Evolutionary conservation across 2,329 filamentous ascomycete genomes (phyloP).

Genomic region (Neofusicoccum sp.): DNA sequence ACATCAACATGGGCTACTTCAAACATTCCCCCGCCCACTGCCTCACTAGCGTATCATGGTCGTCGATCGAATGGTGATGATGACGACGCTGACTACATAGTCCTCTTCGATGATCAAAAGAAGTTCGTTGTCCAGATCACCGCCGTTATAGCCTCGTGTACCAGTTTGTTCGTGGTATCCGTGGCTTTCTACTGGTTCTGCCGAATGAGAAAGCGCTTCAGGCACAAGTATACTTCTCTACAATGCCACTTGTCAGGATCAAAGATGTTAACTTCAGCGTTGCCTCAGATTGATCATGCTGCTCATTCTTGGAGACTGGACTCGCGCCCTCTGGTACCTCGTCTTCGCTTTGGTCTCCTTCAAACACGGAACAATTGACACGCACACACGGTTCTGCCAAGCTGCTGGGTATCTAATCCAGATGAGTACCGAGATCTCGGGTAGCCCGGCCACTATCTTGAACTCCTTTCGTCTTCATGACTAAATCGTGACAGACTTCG

Average conservation of each 20-base stretch:
- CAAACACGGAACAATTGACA: constrained; percentile 49
- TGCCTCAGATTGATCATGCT: constrained; percentile 66
- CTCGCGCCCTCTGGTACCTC: constrained; percentile 68
- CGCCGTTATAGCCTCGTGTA: constrained; percentile 32
- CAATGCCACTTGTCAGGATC: background rate
- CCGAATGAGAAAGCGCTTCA: constrained; percentile 70
- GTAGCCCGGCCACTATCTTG: constrained; percentile 36
- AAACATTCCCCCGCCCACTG: too few relatives aligned
- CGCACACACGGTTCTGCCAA: constrained; percentile 57
- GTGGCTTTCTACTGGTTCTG: constrained; percentile 62
- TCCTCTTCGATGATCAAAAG: constrained; percentile 20
- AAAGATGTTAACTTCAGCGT: background rate
- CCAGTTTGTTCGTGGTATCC: constrained; percentile 21
- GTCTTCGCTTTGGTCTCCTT: constrained; percentile 63
- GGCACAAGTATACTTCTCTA: constrained; percentile 60
- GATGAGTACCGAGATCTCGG: constrained; percentile 64
- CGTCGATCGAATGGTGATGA: background rate
- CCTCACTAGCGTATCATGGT: too few relatives aligned
- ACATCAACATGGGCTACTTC: background rate
- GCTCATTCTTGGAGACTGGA: constrained; percentile 69
- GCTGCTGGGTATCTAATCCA: constrained; percentile 66
- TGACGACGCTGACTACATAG: constrained; percentile 16
- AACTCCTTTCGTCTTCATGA: constrained; percentile 16
- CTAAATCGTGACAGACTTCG: constrained; percentile 52
- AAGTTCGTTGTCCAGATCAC: constrained; percentile 34